Base-by-base conservation (phyloP, 305 asterid species). In the Plantago rigida region DNA sequence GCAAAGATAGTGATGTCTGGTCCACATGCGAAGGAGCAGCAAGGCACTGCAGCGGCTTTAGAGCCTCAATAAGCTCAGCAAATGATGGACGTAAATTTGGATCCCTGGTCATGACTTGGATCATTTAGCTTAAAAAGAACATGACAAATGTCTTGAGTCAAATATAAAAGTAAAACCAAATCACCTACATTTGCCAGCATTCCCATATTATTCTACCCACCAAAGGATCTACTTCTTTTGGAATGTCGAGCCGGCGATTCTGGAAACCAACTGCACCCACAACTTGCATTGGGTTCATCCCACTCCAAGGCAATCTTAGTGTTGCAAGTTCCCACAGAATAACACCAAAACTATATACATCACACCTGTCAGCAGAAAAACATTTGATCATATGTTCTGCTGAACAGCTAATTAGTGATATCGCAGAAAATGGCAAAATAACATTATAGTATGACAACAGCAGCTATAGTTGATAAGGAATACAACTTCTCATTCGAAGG, bases 261-360 rank as follows among this genome's bases (percentile, higher is more conserved):
- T 93, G 97, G 79, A 93, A 93, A 63, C 99, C 99, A 5, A 93
- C 97, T 22, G 99, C 99, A 72, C 99, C 99, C 17, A 93, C 99
- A 14, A 93, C 99, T 81, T 93, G 99, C 96, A 93, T 93, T 19
- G 99, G 99, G 47, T 93, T 93, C 99, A 93, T 89, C 50, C 96
- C 99, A 47, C 83, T 89, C 99, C 99, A 93, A 29, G 99, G 99
- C 78, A 89, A 75, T 79, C 82, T 85, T 49, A 89, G 84, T 9
- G 97, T 93, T 47, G 97, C 89, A 60, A 93, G 92, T 75, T 93
- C 99, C 99, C 99, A 93, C 59, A 93, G 78, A 78, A 93, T 93
- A 52, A 93, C 79, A 36, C 99, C 99, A 68, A 93, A 93, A 74
- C 99, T 93, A 76, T 93, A 93, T 42, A 89, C 91, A 57, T 93